Conservation (phyloP, 345 rosid genomes). For the Anastatica hierochuntica region DNA sequence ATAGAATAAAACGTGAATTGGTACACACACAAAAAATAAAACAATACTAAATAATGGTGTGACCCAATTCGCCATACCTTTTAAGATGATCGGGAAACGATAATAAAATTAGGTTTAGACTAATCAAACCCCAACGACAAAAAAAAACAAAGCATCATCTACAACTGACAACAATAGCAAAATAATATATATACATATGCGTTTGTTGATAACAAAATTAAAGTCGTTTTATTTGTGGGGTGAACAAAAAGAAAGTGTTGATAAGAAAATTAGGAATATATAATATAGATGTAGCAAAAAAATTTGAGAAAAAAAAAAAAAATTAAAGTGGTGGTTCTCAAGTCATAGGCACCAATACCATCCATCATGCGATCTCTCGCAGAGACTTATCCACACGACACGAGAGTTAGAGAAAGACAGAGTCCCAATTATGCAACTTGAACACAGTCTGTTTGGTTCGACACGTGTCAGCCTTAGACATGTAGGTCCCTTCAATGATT, state of each 20-base stretch:
- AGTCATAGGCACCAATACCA: slow-evolving; percentile 17
- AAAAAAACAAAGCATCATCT: slow-evolving; percentile 5
- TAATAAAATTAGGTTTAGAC: slow-evolving; percentile 5
- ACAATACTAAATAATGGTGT: background rate
- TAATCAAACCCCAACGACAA: background rate
- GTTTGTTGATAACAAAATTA: too few relatives aligned
- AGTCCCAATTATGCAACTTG: too few relatives aligned
- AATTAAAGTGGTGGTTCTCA: slow-evolving; percentile 21
- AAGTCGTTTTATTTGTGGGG: background rate
- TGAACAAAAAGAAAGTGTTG: background rate
- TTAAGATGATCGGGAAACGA: slow-evolving; percentile 20
- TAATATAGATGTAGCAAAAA: background rate
- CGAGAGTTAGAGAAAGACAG: slow-evolving; percentile 19
- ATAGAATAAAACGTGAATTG: background rate
- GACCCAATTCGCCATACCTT: slow-evolving; percentile 1
- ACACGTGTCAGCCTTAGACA: slow-evolving; percentile 20
- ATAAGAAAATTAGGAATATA: background rate
- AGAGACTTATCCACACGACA: slow-evolving; percentile 25
- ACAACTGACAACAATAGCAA: background rate
- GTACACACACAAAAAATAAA: background rate
- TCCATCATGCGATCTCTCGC: slow-evolving; percentile 13
- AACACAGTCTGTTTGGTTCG: slow-evolving; percentile 18
- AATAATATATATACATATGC: background rate
- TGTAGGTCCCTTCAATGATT: slow-evolving; percentile 23
- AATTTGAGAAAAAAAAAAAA: background rate